Base-by-base conservation (phyloP, 2,329 filamentous ascomycete species). In the Colletotrichum eleusines region DNA sequence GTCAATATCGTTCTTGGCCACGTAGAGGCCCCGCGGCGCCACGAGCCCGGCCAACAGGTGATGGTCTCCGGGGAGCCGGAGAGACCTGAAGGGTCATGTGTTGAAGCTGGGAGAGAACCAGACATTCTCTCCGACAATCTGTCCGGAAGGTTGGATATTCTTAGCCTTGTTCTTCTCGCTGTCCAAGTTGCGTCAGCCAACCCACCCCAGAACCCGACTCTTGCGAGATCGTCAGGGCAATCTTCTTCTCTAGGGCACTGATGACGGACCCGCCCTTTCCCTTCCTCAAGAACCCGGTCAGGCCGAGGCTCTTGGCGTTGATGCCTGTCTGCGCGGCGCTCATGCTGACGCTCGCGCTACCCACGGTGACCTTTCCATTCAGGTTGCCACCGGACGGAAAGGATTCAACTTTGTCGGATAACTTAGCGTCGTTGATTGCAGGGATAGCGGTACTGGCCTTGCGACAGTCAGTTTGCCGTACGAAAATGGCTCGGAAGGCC, bases 281-380 rank as follows among this genome's bases (percentile, higher is more conserved):
- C 78, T 90, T 89, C 50, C 89, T 86, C 63, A 87, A 90, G 82
- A 89, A 91, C 6, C 89, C 89, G 18, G 88, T 90, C 2, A 90
- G 88, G 58, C 87, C 89, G 26, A 88, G 78, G 3, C 80, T 81
- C 46, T 76, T 81, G 31, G 82, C 74, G 77, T 88, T 83, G 76
- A 91, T 89, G 48, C 81, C 81, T 3, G 83, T 81, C 28, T 82
- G 83, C 16, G 76, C 77, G 20, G 78, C 81, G 50, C 77, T 80
- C 77, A 85, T 85, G 9, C 82, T 83, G 57, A 85, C 82, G 31
- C 81, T 81, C 75, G 84, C 84, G 73, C 81, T 80, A 55, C 79
- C 81, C 18, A 83, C 82, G 18, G 81, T 83, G 50, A 84, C 80
- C 73, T 78, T 82, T 73, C 88, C 82, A 3, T 80, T 83, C 69